phyloP scores from a whole-genome alignment of 306 rosid genomes.

The Mimosa bimucronata region DNA sequence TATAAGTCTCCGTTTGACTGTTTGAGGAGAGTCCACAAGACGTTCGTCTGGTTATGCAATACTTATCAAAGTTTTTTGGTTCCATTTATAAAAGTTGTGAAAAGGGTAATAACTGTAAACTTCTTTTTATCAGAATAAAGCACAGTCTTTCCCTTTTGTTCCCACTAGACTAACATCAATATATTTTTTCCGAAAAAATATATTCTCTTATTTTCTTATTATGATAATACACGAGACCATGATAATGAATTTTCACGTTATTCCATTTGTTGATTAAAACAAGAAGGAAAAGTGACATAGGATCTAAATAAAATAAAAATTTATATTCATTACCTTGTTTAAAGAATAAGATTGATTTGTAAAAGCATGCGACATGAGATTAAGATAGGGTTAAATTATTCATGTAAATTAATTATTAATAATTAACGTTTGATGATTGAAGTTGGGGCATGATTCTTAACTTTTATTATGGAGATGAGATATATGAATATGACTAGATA shows the following conservation, averaged over 20 bases:
- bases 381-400: not conserved
- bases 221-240: not conserved
- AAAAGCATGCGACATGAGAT: not conserved
- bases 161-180: not conserved
- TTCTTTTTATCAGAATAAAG: not conserved
- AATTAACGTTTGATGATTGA: not conserved
- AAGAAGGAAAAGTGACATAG: not conserved
- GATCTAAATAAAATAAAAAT: not conserved
- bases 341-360: not conserved
- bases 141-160: not conserved
- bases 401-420: not conserved
- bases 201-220: not conserved
- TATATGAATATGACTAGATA: not conserved
- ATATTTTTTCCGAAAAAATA: not conserved
- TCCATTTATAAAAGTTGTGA: not conserved
- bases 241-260: not conserved
- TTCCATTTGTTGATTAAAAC: conserved; percentile 10
- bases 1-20: not conserved
- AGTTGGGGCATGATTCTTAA: not conserved
- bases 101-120: not conserved
- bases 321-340: not conserved
- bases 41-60: not conserved
- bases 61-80: not conserved
- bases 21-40: not conserved
- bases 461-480: conserved; percentile 1